These are phyloP conservation scores for Agrocybe praecox DNA, from an alignment of 768 basidiomycete species.

Conservation along the genomic window DNA sequence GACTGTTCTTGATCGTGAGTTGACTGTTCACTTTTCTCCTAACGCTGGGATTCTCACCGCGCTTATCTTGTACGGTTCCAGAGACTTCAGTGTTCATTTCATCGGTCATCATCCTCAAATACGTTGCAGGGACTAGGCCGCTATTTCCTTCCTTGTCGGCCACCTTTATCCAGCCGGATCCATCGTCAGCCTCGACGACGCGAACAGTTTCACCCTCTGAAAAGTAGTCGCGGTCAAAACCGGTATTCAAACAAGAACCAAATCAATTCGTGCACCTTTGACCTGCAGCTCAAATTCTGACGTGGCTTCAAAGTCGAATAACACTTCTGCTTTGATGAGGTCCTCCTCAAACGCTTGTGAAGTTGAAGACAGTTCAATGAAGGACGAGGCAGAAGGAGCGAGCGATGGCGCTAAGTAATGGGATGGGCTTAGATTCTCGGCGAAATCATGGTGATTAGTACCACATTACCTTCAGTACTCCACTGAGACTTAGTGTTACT, in stretches of 20 bases:
- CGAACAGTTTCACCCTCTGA: conserved; percentile 66
- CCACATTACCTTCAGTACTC: conserved; percentile 27
- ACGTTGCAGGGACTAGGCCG: conserved; percentile 86
- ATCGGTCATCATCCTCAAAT: conserved; percentile 47
- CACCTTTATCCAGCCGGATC: conserved; percentile 87
- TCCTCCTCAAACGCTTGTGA: conserved; percentile 41
- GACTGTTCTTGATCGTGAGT: conserved; percentile 44
- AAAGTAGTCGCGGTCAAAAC: not conserved
- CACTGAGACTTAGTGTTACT: not conserved
- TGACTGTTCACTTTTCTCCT: not conserved
- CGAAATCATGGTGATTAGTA: conserved; percentile 3
- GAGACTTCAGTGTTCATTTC: conserved; percentile 19
- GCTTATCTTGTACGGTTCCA: conserved; percentile 41
- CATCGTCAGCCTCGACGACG: conserved; percentile 80
- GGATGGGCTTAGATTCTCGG: conserved; percentile 8
- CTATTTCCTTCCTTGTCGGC: conserved; percentile 53
- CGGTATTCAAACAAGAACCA: not conserved
- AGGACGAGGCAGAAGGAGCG: conserved; percentile 58
- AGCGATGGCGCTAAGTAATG: conserved; percentile 20
- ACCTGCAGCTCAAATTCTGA: conserved; percentile 79
- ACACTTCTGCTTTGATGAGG: conserved; percentile 54
- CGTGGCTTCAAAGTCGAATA: conserved; percentile 76
- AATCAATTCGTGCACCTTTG: conserved; percentile 42
- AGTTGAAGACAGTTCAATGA: conserved; percentile 39
- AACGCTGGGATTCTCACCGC: conserved; percentile 45